phyloP scores from a whole-genome alignment of 2,329 filamentous ascomycete species.

The Rhytidhysteron rufulum region DNA sequence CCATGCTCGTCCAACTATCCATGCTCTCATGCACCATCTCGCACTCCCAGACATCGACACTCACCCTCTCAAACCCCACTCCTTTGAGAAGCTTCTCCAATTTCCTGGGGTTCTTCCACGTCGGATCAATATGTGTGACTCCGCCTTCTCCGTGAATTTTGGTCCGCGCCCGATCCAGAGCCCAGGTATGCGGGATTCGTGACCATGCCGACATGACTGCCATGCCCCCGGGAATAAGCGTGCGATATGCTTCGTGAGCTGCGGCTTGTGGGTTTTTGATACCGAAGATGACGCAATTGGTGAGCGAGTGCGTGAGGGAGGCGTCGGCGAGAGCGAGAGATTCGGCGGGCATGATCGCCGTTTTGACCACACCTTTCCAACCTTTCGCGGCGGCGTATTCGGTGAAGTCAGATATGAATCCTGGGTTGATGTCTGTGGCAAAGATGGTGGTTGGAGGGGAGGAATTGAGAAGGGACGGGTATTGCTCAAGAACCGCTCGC shows the following conservation, averaged over 20 bases:
- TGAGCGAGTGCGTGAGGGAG: constrained; percentile 7
- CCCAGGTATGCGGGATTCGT: constrained; percentile 2
- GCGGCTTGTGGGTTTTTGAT: constrained; percentile 1
- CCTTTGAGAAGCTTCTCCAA: no score
- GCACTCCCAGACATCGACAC: no score
- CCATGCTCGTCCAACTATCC: no score
- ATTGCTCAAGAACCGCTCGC: background rate
- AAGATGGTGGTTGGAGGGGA: background rate
- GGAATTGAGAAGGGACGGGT: background rate
- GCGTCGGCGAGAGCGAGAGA: constrained; percentile 2
- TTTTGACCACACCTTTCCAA: background rate
- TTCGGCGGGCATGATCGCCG: background rate
- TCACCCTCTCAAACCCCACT: no score
- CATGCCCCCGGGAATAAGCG: constrained; percentile 4
- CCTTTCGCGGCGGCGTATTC: background rate
- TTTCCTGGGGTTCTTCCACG: no score
- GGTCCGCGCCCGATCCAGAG: no score
- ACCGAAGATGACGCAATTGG: constrained; percentile 5
- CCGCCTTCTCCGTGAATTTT: no score
- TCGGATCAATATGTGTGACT: no score
- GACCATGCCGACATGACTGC: background rate
- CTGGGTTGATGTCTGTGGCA: background rate
- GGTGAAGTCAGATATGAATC: background rate
- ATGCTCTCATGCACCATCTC: no score
- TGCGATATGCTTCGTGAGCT: constrained; percentile 2